A percentile compares a stretch with the other conserved stretches of the same genome.
Conservation (phyloP, 1,284 basidiomycete genomes). For the Athelia psychrophila region DNA sequence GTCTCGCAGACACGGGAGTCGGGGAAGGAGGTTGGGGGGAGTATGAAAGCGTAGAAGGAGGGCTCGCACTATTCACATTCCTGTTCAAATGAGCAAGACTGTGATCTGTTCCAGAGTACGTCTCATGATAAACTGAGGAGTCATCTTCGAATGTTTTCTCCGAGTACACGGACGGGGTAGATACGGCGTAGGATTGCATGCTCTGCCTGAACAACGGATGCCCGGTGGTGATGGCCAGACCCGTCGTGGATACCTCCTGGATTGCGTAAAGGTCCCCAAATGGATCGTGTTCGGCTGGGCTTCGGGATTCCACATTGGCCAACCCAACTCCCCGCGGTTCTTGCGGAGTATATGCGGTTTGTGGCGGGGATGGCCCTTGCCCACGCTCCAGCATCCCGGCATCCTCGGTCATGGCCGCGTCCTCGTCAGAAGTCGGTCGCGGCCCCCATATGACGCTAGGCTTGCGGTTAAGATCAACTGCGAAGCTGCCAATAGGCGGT, state of each 20-base stretch:
- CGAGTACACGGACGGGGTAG: constrained; percentile 60
- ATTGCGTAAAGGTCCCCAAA: constrained; percentile 18
- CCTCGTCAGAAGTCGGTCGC: not conserved
- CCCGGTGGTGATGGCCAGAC: constrained; percentile 14
- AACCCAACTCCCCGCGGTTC: not conserved
- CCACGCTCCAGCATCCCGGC: too few relatives aligned
- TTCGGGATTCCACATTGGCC: not conserved
- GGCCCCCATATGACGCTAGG: not conserved
- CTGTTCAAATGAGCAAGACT: too few relatives aligned
- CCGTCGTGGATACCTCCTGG: constrained; percentile 10
- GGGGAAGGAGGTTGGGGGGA: not conserved
- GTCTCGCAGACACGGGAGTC: too few relatives aligned
- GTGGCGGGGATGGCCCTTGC: not conserved
- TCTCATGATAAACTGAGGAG: constrained; percentile 22
- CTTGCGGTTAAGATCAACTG: constrained; percentile 7
- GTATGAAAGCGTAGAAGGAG: not conserved
- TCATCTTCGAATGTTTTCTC: constrained; percentile 40
- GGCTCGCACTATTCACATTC: not conserved
- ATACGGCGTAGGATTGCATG: constrained; percentile 33
- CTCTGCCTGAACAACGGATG: constrained; percentile 12
- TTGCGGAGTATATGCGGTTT: not conserved
- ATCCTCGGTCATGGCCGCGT: not conserved
- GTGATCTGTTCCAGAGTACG: too few relatives aligned
- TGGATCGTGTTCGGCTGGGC: constrained; percentile 6
- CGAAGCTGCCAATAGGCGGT: not conserved